Conservation (phyloP, 2,329 filamentous ascomycete genomes). For the Teratosphaeria zuluensis region DNA sequence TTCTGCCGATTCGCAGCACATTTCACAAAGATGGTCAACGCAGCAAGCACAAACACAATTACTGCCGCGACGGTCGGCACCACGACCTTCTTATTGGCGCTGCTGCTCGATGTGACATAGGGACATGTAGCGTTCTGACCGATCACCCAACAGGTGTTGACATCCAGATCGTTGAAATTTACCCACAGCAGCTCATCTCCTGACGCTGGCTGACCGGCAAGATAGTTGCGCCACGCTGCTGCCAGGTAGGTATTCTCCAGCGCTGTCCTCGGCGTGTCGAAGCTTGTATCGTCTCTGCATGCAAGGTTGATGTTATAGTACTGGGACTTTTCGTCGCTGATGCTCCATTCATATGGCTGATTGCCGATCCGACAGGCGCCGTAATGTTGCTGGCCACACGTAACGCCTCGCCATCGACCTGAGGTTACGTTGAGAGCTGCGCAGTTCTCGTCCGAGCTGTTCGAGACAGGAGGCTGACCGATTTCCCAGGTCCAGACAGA, state of each 20-base stretch:
- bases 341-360: constrained; percentile 49
- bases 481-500: constrained; percentile 53
- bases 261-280: constrained; percentile 50
- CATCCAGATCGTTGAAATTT: constrained; percentile 47
- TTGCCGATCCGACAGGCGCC: constrained; percentile 47
- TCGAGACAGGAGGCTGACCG: constrained; percentile 38
- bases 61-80: constrained; percentile 54
- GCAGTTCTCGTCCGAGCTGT: constrained; percentile 32
- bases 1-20: constrained; percentile 51
- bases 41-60: constrained; percentile 52
- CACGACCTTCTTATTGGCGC: constrained; percentile 40
- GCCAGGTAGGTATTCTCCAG: constrained; percentile 54
- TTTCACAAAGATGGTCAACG: constrained; percentile 54
- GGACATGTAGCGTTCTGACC: constrained; percentile 50
- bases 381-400: constrained; percentile 44
- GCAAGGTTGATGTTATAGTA: constrained; percentile 30
- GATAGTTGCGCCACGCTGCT: constrained; percentile 20
- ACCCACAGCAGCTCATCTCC: constrained; percentile 6
- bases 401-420: constrained; percentile 49
- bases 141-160: constrained; percentile 50
- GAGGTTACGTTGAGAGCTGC: constrained; percentile 42
- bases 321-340: constrained; percentile 35
- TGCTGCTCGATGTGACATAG: constrained; percentile 31
- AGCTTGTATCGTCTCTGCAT: constrained; percentile 42
- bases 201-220: constrained; percentile 13